Base-by-base conservation (phyloP, 768 basidiomycete species). In the Steccherinum ochraceum region DNA sequence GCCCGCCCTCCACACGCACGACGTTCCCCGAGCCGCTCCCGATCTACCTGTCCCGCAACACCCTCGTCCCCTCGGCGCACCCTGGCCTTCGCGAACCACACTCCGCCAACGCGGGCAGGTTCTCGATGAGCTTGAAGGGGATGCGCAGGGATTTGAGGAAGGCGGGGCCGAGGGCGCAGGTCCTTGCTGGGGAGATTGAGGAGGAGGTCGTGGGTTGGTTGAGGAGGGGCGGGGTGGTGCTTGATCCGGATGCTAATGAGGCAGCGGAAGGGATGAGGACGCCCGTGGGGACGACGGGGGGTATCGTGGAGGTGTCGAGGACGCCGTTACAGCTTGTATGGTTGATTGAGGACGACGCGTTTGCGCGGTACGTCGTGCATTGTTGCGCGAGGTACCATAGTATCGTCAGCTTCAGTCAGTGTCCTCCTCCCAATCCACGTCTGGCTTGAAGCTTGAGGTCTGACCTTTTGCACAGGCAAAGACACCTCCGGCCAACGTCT, bases 21-120 rank as follows among this genome's bases (percentile, higher is more conserved):
- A 90, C 89, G 0, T 92, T 91, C 60, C 89, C 89, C 2, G 76
- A 79, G 53, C 90, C 90, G 0, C 71, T 91, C 0, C 89, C 90
- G 0, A 43, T 74, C 1, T 89, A 80, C 59, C 76, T 92, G 4
- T 75, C 81, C 4, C 83, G 89, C 40, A 80, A 71, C 49, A 64
- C 73, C 5, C 71, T 74, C 50, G 58, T 86, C 0, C 80, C 86
- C 0, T 58, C 77, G 5, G 60, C 74, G 1, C 40, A 61, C 2
- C 69, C 71, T 12, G 71, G 78, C 0, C 52, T 62, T 2, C 49
- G 56, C 2, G 76, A 86, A 55, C 75, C 79, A 0, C 61, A 58
- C 35, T 79, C 82, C 12, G 79, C 86, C 39, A 78, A 80, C 62
- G 84, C 86, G 1, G 89, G 89, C 5, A 74, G 85, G 4, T 91